Percentiles rank a stretch among this genome's conserved stretches.
Conservation (phyloP, 371 early-diverging fungal genomes). For the Mucor plumbeus region DNA sequence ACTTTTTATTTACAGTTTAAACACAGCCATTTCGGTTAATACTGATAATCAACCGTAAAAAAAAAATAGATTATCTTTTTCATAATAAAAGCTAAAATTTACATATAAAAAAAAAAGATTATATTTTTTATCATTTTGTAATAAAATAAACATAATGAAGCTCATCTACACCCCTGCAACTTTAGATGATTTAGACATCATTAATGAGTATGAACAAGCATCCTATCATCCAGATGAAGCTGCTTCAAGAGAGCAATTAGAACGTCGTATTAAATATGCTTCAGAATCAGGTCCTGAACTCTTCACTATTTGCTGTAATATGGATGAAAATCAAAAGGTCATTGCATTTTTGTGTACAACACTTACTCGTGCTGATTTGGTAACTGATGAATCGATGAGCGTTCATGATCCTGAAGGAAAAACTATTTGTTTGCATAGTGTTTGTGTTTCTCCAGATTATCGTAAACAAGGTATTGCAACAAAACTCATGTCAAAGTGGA, state of each 20-base stretch:
- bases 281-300: constrained; percentile 46
- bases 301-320: constrained; percentile 59
- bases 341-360: constrained; percentile 71
- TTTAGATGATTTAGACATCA: constrained; percentile 34
- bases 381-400: constrained; percentile 74
- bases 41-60: neutral
- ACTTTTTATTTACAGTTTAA: neutral
- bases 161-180: constrained; percentile 29
- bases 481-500: constrained; percentile 52
- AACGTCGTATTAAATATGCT: constrained; percentile 58
- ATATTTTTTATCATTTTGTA: neutral
- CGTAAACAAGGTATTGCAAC: constrained; percentile 67
- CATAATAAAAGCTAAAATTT: no score
- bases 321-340: constrained; percentile 24
- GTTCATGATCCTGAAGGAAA: constrained; percentile 63
- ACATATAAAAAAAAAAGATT: no score
- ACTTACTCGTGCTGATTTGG: constrained; percentile 40
- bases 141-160: neutral
- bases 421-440: constrained; percentile 74
- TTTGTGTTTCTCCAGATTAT: constrained; percentile 58
- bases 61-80: neutral
- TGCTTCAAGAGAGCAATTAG: constrained; percentile 61
- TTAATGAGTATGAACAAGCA: constrained; percentile 41
- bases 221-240: constrained; percentile 71
- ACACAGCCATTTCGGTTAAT: no score